Percentiles rank a stretch among this genome's conserved stretches.
Evolutionary conservation across 2,329 filamentous ascomycete species (phyloP).

Genomic region (Ambrosiella xylebori): DNA sequence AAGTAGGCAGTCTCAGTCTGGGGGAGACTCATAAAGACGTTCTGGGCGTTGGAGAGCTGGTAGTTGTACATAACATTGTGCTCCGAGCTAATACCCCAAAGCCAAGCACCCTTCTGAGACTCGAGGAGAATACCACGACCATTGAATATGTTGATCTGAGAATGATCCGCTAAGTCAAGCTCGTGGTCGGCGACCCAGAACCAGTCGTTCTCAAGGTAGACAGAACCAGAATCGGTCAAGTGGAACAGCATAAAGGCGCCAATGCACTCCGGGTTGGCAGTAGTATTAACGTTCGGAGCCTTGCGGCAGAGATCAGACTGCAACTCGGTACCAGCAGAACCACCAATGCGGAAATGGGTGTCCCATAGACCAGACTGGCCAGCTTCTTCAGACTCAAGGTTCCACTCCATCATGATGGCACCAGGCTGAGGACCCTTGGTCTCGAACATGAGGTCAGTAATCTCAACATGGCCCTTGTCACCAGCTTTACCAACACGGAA

Average conservation of each 20-base stretch:
- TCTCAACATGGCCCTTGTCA: constrained; percentile 66
- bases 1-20: constrained; percentile 85
- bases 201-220: constrained; percentile 80
- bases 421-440: constrained; percentile 71
- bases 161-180: constrained; percentile 55
- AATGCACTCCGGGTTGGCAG: constrained; percentile 48
- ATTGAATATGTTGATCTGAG: constrained; percentile 76
- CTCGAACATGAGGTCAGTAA: constrained; percentile 72
- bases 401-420: constrained; percentile 85
- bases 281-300: constrained; percentile 45
- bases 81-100: constrained; percentile 59
- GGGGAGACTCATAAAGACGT: constrained; percentile 67
- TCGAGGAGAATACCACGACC: constrained; percentile 72
- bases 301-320: constrained; percentile 68
- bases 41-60: constrained; percentile 58
- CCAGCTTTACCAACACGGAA: constrained; percentile 68
- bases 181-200: constrained; percentile 86
- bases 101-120: constrained; percentile 56
- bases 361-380: constrained; percentile 80
- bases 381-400: constrained; percentile 49
- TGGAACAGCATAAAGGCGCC: constrained; percentile 58
- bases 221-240: constrained; percentile 42
- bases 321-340: constrained; percentile 65
- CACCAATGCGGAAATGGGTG: constrained; percentile 85
- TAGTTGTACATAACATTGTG: constrained; percentile 64